A percentile compares a stretch with the other conserved stretches of the same genome.
Conservation (phyloP, 176 grass and related monocot genomes). For the Paspalum notatum region DNA sequence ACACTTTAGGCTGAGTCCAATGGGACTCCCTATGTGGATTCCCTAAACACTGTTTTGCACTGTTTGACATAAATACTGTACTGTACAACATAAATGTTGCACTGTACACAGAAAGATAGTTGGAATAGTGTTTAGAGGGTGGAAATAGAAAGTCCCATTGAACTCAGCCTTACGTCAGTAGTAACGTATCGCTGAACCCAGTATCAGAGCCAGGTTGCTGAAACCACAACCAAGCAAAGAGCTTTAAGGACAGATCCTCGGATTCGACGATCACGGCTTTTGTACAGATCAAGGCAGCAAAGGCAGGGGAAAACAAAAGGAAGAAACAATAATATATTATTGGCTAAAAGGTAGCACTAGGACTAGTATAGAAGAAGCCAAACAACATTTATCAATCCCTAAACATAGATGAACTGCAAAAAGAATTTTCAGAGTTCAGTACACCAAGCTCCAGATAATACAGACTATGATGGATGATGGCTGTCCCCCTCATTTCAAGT, state of each 20-base stretch:
- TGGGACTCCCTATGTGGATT: no score
- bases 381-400: slow-evolving; percentile 61
- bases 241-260: slow-evolving; percentile 12
- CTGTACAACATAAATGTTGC: no score
- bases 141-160: no score
- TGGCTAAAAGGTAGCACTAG: slow-evolving; percentile 34
- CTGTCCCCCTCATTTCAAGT: slow-evolving; percentile 53
- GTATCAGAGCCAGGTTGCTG: neutral
- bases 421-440: slow-evolving; percentile 78
- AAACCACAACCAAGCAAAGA: neutral
- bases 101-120: no score
- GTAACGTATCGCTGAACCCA: neutral
- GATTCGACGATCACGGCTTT: slow-evolving; percentile 33
- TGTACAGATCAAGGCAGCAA: slow-evolving; percentile 28
- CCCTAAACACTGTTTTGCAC: no score
- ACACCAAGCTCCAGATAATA: slow-evolving; percentile 80
- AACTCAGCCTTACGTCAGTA: no score
- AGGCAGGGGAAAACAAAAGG: slow-evolving; percentile 19
- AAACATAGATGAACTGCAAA: slow-evolving; percentile 83
- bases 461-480: slow-evolving; percentile 57
- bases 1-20: no score
- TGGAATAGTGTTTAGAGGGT: no score
- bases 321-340: slow-evolving; percentile 5
- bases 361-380: slow-evolving; percentile 57
- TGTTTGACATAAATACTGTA: no score